Percentiles rank a stretch among this genome's conserved stretches.
Conservation (phyloP, 805 yeast species). For the Candida multigemmis region DNA sequence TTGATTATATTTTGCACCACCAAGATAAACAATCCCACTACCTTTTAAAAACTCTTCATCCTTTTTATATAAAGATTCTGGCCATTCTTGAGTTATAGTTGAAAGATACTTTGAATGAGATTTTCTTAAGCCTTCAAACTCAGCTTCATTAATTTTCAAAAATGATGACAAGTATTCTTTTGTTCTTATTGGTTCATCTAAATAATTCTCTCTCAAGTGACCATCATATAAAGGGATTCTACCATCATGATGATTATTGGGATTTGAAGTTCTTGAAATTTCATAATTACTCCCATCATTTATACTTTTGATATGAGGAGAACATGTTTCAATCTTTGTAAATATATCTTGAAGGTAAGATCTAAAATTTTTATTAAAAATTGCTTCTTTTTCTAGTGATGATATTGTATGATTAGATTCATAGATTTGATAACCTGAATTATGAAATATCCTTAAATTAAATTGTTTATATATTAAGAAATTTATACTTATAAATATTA, state of each 20-base stretch:
- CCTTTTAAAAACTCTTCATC: slow-evolving; percentile 23
- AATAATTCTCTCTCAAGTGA: slow-evolving; percentile 21
- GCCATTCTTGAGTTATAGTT: slow-evolving; percentile 13
- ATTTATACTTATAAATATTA: no score
- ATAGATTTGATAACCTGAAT: no score
- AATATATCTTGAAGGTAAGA: no score
- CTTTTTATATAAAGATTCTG: slow-evolving; percentile 11
- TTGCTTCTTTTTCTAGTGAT: no score
- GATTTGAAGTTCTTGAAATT: slow-evolving; percentile 8
- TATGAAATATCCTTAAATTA: no score
- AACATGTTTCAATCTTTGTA: slow-evolving; percentile 11
- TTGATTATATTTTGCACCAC: slow-evolving; percentile 27
- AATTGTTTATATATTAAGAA: no score
- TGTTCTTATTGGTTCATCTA: slow-evolving; percentile 18
- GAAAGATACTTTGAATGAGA: slow-evolving; percentile 14
- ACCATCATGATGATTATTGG: slow-evolving; percentile 13
- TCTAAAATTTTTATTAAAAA: no score
- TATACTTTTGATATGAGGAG: slow-evolving; percentile 12
- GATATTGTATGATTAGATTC: no score
- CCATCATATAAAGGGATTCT: slow-evolving; percentile 23
- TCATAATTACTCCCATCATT: slow-evolving; percentile 20
- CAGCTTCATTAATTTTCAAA: slow-evolving; percentile 11
- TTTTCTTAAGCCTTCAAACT: slow-evolving; percentile 8
- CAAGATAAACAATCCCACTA: slow-evolving; percentile 30
- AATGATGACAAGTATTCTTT: slow-evolving; percentile 13